Base-by-base conservation (phyloP, 192 early-diverging fungal genomes). In the Backusella tuberculispora region DNA sequence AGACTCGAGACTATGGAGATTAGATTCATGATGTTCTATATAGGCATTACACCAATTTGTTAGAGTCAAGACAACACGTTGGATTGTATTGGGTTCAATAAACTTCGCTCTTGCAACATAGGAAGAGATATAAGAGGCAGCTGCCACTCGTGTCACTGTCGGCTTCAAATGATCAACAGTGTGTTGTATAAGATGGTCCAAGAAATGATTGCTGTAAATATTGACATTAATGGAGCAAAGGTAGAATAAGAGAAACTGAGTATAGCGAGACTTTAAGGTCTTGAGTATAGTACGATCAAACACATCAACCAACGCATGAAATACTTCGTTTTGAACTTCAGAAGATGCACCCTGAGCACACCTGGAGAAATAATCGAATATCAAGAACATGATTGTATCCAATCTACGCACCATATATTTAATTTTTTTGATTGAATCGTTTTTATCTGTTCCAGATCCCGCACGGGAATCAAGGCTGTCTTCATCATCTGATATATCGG, bases 201-300 rank as follows among this genome's bases (percentile, higher is more conserved):
- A 76, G 71, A 96, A 97, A 26, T 88, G 75, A 63, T 96, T 92
- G 0, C 91, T 88, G 68, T 91, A 97, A 66, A 81, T 63, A 69
- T 64, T 45, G n/a, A 85, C 37, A 67, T 90, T 88, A 38, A 90
- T 77, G 15, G 92, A 88, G 47, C 90, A 88, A 38, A 88, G 85
- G 82, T 95, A 95, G 75, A 98, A 99, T 29, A 95, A 78, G 26
- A 97, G 73, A 70, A 98, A 99, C 80, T 99, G 97, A 8, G 92
- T 93, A 81, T 95, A 95, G 41, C 95, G 90, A 48, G 94, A 93
- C 73, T 92, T 92, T 78, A 96, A 92, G 0, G 97, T 99, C 3
- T 92, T 90, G 21, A 98, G 77, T 26, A 97, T 86, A 2, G 88
- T 86, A 21, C 87, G 82, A 68, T 93, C 91, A 79, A 98, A 99